Evolutionary conservation across 495 filamentous ascomycete species (phyloP), one percentile per base, ranked within the genome.

Genomic region (Podospora anserina): DNA sequence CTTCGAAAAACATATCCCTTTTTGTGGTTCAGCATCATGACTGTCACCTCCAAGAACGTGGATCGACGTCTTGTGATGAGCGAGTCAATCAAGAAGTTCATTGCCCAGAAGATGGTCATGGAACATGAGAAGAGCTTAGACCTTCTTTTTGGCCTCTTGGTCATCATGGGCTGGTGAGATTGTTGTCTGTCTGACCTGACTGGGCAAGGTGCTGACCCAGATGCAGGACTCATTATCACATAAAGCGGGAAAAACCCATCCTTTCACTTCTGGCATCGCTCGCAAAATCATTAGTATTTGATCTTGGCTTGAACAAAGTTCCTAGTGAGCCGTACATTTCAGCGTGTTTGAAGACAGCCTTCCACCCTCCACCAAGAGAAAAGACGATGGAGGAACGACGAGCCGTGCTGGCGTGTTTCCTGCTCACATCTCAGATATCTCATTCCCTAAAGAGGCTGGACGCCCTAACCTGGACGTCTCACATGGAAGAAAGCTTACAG

Each of bases 1-100:
- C 79, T 89, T 11, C 81, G 77, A 30, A 72, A 78, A 44, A 66
- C 78, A 39, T 78, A 81, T 19, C 86, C 87, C 0, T 84, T 88
- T 55, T 66, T 88, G 28, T 86, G 85, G 82, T 77, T 85, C 27
- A 83, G 79, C 67, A 86, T 88, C 32, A 85, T 87, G 78, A 78
- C 81, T 5, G 59, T 71, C n/a, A 75, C 72, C 2, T 76, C 70
- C 67, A 71, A 66, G 55, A 49, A 69, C 15, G 64, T 57, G 1
- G 70, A 70, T 16, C 64, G 57, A 4, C 72, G 74, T 28, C 62
- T 71, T 15, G 27, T 65, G 32, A 77, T 77, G 75, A 68, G 71
- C 59, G 70, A 75, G 28, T 63, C 71, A 0, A 71, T 84, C 82
- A 64, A 81, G 79, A 71, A 75, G 72, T 54, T 75, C 27, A 60